Evolutionary conservation across 1,139 yeast genomes (phyloP), one percentile per base, ranked within the genome.

Genomic region (Meyerozyma sp.): DNA sequence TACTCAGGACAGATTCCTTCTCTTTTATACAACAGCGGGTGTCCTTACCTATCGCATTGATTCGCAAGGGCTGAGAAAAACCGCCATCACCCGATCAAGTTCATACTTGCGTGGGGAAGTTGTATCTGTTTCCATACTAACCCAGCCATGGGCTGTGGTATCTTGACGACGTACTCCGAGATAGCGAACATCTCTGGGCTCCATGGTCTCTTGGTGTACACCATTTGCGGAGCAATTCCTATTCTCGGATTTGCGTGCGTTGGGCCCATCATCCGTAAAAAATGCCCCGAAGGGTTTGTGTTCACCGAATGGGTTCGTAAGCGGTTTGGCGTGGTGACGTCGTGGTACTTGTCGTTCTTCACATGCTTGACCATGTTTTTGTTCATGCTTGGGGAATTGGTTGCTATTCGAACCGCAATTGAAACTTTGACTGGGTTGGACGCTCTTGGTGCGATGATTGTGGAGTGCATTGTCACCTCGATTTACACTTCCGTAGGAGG

Each of bases 231-330:
- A 29, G 82, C 96, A 1, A 62, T 90, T 41, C 98, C 98, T 3
- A 82, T 91, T 64, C 69, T 87, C 49, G 66, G 89, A 16, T 91
- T 91, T 68, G 90, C 95, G 1, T 73, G 78, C 42, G 67, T 87
- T 45, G 97, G 97, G 0, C 97, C 97, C 0, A 61, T 81, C 10
- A 84, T 91, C 49, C 73, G 96, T 52, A 76, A 70, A 48, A 77
- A 77, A 52, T 87, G 96, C 56, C 97, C 98, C 0, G 81, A 86
- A 8, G 98, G 97, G 5, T 91, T 91, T 59, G 89, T 91, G 36
- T 70, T 91, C 51, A 88, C 96, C n/a, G 96, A 90, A 60, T 91
- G 98, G 98, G 94, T 88, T 11, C 77, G 88, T 57, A 81, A 79
- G 37, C 72, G 97, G 49, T 91, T 74, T 57, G 98, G 97, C 1